Evolutionary conservation across 2,329 filamentous ascomycete genomes (phyloP).

Genomic region (Penicillium oxalicum): DNA sequence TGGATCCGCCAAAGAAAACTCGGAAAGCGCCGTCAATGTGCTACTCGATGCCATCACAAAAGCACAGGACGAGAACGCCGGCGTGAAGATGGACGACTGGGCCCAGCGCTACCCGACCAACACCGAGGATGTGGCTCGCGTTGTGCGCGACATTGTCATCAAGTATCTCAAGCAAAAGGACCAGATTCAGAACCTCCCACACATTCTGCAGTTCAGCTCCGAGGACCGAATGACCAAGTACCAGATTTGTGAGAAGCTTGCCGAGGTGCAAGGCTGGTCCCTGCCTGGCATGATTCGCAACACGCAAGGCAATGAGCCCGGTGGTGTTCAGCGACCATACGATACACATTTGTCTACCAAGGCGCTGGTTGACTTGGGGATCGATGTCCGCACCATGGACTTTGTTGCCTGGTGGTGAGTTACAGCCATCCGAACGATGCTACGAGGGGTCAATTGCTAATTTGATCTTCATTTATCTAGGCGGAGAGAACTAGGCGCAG

Average conservation of each 20-base stretch:
- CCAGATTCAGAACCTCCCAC: constrained; percentile 54
- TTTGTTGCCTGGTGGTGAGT: constrained; percentile 74
- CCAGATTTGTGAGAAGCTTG: constrained; percentile 73
- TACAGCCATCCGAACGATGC: neutral
- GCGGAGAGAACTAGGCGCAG: constrained; percentile 27
- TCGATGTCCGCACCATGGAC: constrained; percentile 66
- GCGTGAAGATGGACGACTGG: constrained; percentile 80
- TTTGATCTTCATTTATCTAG: constrained; percentile 13
- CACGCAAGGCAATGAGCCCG: constrained; percentile 64
- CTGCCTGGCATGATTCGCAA: constrained; percentile 61
- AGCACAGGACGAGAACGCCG: constrained; percentile 56
- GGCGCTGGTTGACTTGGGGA: constrained; percentile 64
- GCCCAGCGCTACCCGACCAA: constrained; percentile 80
- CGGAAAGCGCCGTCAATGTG: constrained; percentile 77
- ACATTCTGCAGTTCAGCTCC: constrained; percentile 75
- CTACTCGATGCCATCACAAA: constrained; percentile 73
- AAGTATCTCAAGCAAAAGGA: constrained; percentile 56
- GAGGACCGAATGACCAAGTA: constrained; percentile 87
- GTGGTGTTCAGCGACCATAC: constrained; percentile 71
- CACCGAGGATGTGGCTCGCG: constrained; percentile 76
- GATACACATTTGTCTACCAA: constrained; percentile 82
- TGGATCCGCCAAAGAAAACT: constrained; percentile 62
- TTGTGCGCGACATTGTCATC: constrained; percentile 66
- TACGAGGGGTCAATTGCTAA: constrained; percentile 10
- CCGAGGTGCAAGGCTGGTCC: constrained; percentile 70